Percentiles rank a stretch among this genome's conserved stretches.
These are phyloP conservation scores for Gelatoporia subvermispora DNA, from an alignment of 768 basidiomycete species.

Conservation along the genomic window DNA sequence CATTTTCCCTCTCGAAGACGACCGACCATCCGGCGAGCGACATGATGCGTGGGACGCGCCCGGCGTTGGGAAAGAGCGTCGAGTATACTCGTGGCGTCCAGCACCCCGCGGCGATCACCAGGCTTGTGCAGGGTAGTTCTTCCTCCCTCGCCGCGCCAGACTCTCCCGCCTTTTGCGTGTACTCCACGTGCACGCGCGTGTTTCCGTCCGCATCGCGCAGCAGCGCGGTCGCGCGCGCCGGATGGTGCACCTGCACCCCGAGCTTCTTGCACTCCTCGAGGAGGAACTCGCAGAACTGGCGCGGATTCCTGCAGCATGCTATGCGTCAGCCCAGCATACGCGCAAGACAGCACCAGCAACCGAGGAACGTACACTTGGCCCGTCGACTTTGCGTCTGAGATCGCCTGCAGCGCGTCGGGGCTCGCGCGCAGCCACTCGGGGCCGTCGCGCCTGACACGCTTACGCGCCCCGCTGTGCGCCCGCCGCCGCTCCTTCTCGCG, in stretches of 20 bases:
- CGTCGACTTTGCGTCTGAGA: slow-evolving; percentile 23
- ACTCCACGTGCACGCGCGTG: neutral
- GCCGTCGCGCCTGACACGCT: slow-evolving; percentile 1
- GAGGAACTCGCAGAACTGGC: slow-evolving; percentile 27
- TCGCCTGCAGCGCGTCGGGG: slow-evolving; percentile 15
- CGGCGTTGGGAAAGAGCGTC: slow-evolving; percentile 27
- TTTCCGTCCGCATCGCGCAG: neutral
- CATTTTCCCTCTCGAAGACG: slow-evolving; percentile 10
- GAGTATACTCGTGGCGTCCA: slow-evolving; percentile 31
- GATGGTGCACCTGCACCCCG: slow-evolving; percentile 26
- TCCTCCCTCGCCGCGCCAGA: slow-evolving; percentile 5
- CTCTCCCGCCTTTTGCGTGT: slow-evolving; percentile 3
- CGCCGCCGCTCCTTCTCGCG: slow-evolving; percentile 1
- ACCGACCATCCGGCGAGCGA: slow-evolving; percentile 26
- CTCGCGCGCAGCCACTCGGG: slow-evolving; percentile 20
- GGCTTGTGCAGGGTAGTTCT: slow-evolving; percentile 24
- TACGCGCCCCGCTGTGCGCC: neutral
- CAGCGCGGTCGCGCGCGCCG: slow-evolving; percentile 21
- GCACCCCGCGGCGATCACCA: slow-evolving; percentile 33
- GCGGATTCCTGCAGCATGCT: slow-evolving; percentile 18
- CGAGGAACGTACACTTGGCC: slow-evolving; percentile 27
- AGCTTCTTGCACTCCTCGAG: slow-evolving; percentile 23
- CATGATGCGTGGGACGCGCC: slow-evolving; percentile 22
- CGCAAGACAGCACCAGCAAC: no score
- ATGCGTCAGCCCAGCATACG: no score